These are phyloP conservation scores for Colletotrichum endophyticum DNA, from an alignment of 2,329 filamentous ascomycete species.

Conservation along the genomic window DNA sequence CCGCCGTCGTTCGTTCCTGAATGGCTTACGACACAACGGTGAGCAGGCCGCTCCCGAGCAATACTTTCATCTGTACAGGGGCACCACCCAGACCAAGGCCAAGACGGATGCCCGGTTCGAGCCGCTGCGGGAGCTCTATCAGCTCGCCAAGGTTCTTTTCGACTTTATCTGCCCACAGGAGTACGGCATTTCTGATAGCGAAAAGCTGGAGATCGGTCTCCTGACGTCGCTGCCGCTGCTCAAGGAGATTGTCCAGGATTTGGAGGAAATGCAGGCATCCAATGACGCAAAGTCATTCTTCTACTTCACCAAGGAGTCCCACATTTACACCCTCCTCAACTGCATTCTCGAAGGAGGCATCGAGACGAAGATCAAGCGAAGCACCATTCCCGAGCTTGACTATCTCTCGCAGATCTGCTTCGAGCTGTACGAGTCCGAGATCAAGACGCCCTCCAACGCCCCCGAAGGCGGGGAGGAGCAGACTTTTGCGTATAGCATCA, in stretches of 20 bases:
- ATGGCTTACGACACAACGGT: slow-evolving; percentile 50
- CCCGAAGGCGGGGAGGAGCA: slow-evolving; percentile 61
- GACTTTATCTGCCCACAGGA: slow-evolving; percentile 99
- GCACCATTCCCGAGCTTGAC: slow-evolving; percentile 94
- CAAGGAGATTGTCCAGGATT: slow-evolving; percentile 94
- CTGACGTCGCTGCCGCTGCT: slow-evolving; percentile 91
- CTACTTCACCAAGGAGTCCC: slow-evolving; percentile 99
- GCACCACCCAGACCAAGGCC: slow-evolving; percentile 73
- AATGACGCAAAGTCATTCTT: slow-evolving; percentile 95
- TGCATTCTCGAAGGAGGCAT: slow-evolving; percentile 97
- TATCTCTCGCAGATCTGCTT: slow-evolving; percentile 98
- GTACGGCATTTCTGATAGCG: slow-evolving; percentile 92
- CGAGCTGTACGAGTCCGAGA: slow-evolving; percentile 95
- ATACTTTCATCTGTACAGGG: slow-evolving; percentile 91
- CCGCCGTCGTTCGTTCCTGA: slow-evolving; percentile 65
- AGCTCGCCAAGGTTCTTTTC: slow-evolving; percentile 91
- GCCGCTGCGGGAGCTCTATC: slow-evolving; percentile 91
- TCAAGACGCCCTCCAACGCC: slow-evolving; percentile 55
- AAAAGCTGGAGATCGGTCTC: slow-evolving; percentile 98
- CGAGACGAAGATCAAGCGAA: slow-evolving; percentile 94
- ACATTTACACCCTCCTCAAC: slow-evolving; percentile 97
- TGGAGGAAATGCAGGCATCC: slow-evolving; percentile 96
- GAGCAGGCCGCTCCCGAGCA: slow-evolving; percentile 67
- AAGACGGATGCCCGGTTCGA: slow-evolving; percentile 86
- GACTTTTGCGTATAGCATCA: slow-evolving; percentile 91